Evolutionary conservation across 2,329 filamentous ascomycete species (phyloP), one percentile per base, ranked within the genome.

Genomic region (Arthrobotrys entomopaga): DNA sequence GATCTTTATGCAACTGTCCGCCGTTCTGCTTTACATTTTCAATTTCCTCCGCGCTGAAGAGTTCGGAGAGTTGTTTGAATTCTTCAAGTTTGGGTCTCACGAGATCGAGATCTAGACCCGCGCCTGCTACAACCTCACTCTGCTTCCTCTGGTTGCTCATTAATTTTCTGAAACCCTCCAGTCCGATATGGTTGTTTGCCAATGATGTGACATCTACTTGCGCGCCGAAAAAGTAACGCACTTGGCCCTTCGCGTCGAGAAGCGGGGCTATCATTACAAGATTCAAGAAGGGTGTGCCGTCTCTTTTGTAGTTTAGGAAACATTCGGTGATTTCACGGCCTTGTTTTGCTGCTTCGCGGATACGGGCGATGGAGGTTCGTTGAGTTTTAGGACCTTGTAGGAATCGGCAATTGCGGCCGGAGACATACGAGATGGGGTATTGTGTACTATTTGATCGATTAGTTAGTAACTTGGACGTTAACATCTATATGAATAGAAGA

Each of bases 391-490:
- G 90, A 0, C 91, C 91, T 80, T 93, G 91, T 1, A 93, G 85
- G 78, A 93, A 93, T 6, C 91, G 87, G 78, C 91, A 93, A 76
- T 93, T 93, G 34, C 89, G 87, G 0, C 91, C 91, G 16, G 93
- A 86, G 2, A 88, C 86, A 79, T 93, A 91, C 65, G 84, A 85
- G 82, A 90, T 87, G 2, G 89, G 89, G 78, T 92, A 93, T 77
- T 92, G 89, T 0, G 90, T 92, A 3, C 89, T 73, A 34, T 91
- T 38, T n/a, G n/a, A n/a, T n/a, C n/a, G 22, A 1, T 7, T n/a
- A 6, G 8, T 48, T 53, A 43, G 20, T 22, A 16, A 46, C 15
- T 16, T 34, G 20, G 43, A 43, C 46, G 5, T 71, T 46, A 46
- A 42, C 52, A 16, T 16, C 11, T 24, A 42, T 54, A 87, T 85